Conservation (phyloP, 2,329 filamentous ascomycete genomes). For the Chrysosporium queenslandicum region DNA sequence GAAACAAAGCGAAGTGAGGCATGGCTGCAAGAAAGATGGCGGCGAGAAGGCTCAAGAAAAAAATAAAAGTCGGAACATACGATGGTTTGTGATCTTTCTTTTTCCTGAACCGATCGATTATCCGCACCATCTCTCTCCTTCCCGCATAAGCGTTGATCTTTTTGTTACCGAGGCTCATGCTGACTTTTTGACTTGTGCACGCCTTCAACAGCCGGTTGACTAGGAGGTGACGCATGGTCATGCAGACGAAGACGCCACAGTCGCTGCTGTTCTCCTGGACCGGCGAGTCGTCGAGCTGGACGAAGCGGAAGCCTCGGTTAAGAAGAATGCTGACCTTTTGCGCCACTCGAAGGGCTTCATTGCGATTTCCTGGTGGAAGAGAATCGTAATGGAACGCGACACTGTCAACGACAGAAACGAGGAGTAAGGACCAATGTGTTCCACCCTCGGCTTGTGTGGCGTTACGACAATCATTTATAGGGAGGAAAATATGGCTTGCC, state of each 20-base stretch:
- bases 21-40: slow-evolving; percentile 9
- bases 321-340: slow-evolving; percentile 61
- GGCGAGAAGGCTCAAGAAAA: slow-evolving; percentile 8
- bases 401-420: slow-evolving; percentile 79
- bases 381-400: slow-evolving; percentile 97
- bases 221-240: slow-evolving; percentile 89
- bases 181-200: slow-evolving; percentile 74
- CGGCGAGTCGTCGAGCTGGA: slow-evolving; percentile 73
- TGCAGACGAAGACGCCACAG: slow-evolving; percentile 91
- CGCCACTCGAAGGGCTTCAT: slow-evolving; percentile 60
- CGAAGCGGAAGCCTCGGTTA: slow-evolving; percentile 56
- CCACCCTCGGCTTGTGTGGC: slow-evolving; percentile 73
- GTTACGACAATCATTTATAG: slow-evolving; percentile 80
- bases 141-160: slow-evolving; percentile 70
- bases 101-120: slow-evolving; percentile 76
- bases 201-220: slow-evolving; percentile 71
- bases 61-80: slow-evolving; percentile 44
- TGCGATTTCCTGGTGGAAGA: slow-evolving; percentile 62
- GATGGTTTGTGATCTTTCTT: slow-evolving; percentile 77
- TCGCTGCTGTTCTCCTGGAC: slow-evolving; percentile 89
- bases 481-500: slow-evolving; percentile 88
- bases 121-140: slow-evolving; percentile 80
- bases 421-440: slow-evolving; percentile 85
- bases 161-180: slow-evolving; percentile 84
- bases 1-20: slow-evolving; percentile 3